Conservation (phyloP, 768 basidiomycete species). For the Porphyrellus cyaneotinctus region DNA sequence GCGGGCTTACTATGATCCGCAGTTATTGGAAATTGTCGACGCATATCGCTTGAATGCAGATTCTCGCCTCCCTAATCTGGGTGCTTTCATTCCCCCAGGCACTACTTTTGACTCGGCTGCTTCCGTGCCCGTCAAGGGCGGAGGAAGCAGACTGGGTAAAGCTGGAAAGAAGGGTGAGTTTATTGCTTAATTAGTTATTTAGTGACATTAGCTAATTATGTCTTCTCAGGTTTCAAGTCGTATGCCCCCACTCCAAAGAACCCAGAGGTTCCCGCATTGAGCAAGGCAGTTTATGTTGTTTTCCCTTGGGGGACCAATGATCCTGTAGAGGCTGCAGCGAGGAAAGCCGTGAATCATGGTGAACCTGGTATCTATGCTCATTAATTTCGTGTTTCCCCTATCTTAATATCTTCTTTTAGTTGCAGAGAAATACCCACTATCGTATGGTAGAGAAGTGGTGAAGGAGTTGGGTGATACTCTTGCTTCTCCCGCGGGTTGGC, state of each 20-base stretch:
- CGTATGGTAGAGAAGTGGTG: slow-evolving; percentile 33
- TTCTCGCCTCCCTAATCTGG: slow-evolving; percentile 22
- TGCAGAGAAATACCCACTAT: slow-evolving; percentile 5
- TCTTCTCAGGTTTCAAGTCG: slow-evolving; percentile 6
- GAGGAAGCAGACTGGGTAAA: slow-evolving; percentile 14
- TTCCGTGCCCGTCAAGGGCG: not conserved
- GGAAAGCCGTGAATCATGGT: slow-evolving; percentile 17
- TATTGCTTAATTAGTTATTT: not conserved
- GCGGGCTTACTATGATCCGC: not conserved
- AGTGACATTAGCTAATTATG: not conserved
- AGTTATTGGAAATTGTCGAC: not conserved
- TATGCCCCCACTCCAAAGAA: slow-evolving; percentile 11
- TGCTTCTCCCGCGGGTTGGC: slow-evolving; percentile 92
- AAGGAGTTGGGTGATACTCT: slow-evolving; percentile 70
- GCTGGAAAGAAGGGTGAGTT: slow-evolving; percentile 15
- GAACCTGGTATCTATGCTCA: slow-evolving; percentile 8
- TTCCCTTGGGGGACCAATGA: slow-evolving; percentile 86
- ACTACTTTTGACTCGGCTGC: slow-evolving; percentile 15
- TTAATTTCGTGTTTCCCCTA: not conserved
- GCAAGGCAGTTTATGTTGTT: slow-evolving; percentile 59
- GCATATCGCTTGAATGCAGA: slow-evolving; percentile 3
- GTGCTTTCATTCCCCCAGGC: slow-evolving; percentile 24
- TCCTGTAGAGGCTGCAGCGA: slow-evolving; percentile 49
- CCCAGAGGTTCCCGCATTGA: slow-evolving; percentile 6
- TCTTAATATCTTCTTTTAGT: not conserved